A percentile compares a stretch with the other conserved stretches of the same genome.
These are phyloP conservation scores for Nissolia schottii DNA, from an alignment of 306 rosid genomes.

Conservation along the genomic window DNA sequence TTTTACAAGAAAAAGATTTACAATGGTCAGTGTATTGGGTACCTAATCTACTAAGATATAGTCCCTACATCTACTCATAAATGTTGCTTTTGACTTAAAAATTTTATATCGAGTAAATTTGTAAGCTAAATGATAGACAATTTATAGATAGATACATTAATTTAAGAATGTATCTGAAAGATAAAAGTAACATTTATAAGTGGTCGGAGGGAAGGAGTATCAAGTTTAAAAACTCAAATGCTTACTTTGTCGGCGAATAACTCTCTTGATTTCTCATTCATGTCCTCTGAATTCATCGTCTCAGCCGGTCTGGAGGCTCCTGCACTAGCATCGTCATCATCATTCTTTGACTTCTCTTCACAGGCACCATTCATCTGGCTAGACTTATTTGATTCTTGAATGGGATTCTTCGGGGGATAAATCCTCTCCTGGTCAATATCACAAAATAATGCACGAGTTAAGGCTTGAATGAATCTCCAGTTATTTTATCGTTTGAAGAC, in stretches of 20 bases:
- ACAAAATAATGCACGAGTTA: background rate
- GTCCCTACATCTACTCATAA: too few relatives aligned
- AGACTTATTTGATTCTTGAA: slow-evolving; percentile 15
- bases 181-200: too few relatives aligned
- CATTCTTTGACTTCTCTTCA: background rate
- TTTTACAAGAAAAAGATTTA: background rate
- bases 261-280: background rate
- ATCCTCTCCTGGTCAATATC: slow-evolving; percentile 31
- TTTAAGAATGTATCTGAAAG: too few relatives aligned
- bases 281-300: background rate
- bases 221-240: background rate
- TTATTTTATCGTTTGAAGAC: background rate
- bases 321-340: background rate
- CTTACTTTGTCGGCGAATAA: slow-evolving; percentile 1
- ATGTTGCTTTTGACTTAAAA: too few relatives aligned
- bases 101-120: too few relatives aligned
- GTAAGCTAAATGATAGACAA: too few relatives aligned
- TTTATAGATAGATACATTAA: too few relatives aligned
- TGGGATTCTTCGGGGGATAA: background rate
- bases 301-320: background rate
- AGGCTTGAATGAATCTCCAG: background rate
- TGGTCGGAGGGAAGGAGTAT: too few relatives aligned
- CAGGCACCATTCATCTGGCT: slow-evolving; percentile 3
- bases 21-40: background rate
- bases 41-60: background rate